Evolutionary conservation across 1,139 yeast genomes (phyloP).

Genomic region (Hansenula anomala): DNA sequence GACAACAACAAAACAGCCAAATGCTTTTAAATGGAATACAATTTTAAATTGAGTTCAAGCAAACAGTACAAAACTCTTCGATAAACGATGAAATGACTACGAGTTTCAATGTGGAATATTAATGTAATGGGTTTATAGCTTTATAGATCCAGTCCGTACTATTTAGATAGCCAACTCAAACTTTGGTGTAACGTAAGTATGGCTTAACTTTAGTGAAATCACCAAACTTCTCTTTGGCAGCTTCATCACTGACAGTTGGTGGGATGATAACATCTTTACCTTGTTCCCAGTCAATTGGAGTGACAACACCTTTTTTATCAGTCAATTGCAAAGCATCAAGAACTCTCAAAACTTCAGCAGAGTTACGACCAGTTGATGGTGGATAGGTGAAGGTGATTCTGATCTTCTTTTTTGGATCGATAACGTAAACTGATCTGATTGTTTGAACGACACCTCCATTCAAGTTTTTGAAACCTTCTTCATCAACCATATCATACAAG

Average conservation of each 20-base stretch:
- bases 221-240: slow-evolving; percentile 77
- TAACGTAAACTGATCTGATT: slow-evolving; percentile 82
- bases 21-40: neutral
- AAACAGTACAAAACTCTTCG: too few species aligned
- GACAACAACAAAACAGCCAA: too few species aligned
- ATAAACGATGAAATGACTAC: too few species aligned
- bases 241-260: slow-evolving; percentile 75
- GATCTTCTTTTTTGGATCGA: slow-evolving; percentile 83
- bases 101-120: too few species aligned
- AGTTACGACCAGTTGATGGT: slow-evolving; percentile 88
- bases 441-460: slow-evolving; percentile 68
- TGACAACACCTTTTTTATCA: slow-evolving; percentile 75
- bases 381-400: slow-evolving; percentile 83
- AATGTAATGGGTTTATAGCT: too few species aligned
- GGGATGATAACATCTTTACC: slow-evolving; percentile 91
- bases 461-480: slow-evolving; percentile 77
- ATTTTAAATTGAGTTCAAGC: too few species aligned
- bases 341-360: slow-evolving; percentile 82
- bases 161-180: slow-evolving; percentile 7
- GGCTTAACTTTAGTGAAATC: slow-evolving; percentile 78
- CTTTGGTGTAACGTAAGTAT: slow-evolving; percentile 63
- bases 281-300: slow-evolving; percentile 60
- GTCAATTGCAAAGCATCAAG: slow-evolving; percentile 80
- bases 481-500: slow-evolving; percentile 87
- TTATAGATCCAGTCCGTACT: too few species aligned